Evolutionary conservation across 768 basidiomycete genomes (phyloP), one percentile per base, ranked within the genome.

Genomic region (Russula ochroleuca): DNA sequence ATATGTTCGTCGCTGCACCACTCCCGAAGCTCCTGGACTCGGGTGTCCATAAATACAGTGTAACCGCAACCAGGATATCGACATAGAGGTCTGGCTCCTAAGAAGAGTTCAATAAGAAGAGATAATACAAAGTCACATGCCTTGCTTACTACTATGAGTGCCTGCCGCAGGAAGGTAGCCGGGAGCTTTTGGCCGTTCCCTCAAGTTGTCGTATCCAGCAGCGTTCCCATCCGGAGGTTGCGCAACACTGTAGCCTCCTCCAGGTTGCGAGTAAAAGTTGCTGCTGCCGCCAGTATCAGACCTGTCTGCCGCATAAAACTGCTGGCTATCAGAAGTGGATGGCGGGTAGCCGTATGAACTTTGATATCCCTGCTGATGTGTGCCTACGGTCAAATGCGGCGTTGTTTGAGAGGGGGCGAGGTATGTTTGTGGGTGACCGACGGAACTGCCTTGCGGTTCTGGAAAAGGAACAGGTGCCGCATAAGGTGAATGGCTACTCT

Each of bases 1-100:
- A 63, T 63, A n/a, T 63, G 62, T 21, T n/a, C 6, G 2, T 41
- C 28, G 23, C 62, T 57, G 17, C 62, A 63, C 55, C 55, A 63
- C 38, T 63, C 62, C 40, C 62, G 41, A 19, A 11, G 8, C 15
- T 57, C 48, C 37, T 37, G 17, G 62, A 51, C 2, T 1, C 31
- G 56, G 17, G 19, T 13, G 50, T 63, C 62, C 5, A 57, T 37
- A 48, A 51, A 51, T 2, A 28, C 21, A 17, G 8, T 21, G 17
- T 3, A 9, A 17, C n/a, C 40, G 54, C 62, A 63, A 19, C 8
- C 3, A 11, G 56, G 56, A 7, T 25, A 28, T 25, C 62, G 31
- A 28, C 62, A 62, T 17, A 2, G 1, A 17, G 40, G 38, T 17
- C 28, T 28, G 28, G 28, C 28, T 28, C 9, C 61, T 62, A 57